Evolutionary conservation across 139 green algal genomes (phyloP).

Genomic region (Asterochloris erici): DNA sequence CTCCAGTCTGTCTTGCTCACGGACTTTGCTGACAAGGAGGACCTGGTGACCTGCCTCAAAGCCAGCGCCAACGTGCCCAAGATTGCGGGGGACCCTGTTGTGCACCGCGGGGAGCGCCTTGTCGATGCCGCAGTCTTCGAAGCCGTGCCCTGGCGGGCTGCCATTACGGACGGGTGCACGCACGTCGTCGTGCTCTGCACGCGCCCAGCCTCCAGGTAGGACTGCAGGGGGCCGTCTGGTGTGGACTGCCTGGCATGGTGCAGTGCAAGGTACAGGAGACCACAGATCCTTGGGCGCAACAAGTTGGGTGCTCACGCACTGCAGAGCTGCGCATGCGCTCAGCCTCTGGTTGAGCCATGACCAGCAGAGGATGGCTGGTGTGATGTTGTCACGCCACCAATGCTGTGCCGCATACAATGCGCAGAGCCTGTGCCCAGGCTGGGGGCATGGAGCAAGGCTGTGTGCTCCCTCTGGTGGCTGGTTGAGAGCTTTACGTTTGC

Average conservation of each 20-base stretch:
- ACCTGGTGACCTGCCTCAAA: conserved; percentile 69
- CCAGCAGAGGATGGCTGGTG: no score
- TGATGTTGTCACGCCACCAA: no score
- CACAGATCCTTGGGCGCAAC: no score
- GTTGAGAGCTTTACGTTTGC: no score
- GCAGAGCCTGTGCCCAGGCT: no score
- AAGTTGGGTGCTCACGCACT: no score
- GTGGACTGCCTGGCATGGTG: conserved; percentile 11
- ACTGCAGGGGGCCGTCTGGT: background rate
- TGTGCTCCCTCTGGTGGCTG: no score
- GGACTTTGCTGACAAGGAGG: conserved; percentile 43
- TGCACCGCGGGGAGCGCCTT: conserved; percentile 51
- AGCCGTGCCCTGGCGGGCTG: conserved; percentile 48
- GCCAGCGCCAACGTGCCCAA: conserved; percentile 79
- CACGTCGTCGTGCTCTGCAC: conserved; percentile 78
- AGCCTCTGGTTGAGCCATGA: no score
- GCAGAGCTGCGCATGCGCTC: no score
- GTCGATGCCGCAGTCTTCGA: conserved; percentile 92
- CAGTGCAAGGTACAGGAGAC: no score
- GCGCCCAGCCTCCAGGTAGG: conserved; percentile 29
- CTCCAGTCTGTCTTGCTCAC: conserved; percentile 60
- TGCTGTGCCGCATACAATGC: no score
- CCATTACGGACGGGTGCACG: conserved; percentile 79
- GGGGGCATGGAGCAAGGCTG: no score
- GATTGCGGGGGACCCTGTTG: conserved; percentile 56